These are phyloP conservation scores for Apophysomyces trapeziformis DNA, from an alignment of 371 early-diverging fungal species.

Conservation along the genomic window DNA sequence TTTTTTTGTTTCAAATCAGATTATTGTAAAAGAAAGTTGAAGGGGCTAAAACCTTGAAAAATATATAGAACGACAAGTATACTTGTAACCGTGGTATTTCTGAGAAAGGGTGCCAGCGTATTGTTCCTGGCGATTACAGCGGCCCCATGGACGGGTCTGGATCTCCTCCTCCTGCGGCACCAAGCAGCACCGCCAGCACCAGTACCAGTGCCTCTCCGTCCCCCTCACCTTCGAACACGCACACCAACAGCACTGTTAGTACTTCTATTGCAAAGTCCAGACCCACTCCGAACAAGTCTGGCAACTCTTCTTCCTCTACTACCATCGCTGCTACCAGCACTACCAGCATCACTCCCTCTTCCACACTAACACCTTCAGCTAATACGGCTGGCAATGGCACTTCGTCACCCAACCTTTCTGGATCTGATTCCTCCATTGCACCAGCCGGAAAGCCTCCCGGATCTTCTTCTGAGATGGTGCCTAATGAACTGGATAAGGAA, in stretches of 20 bases:
- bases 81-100: slow-evolving; percentile 57
- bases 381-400: neutral
- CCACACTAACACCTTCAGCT: neutral
- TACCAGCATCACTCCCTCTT: neutral
- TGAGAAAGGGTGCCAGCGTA: slow-evolving; percentile 54
- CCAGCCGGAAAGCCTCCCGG: neutral
- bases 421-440: neutral
- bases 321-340: neutral
- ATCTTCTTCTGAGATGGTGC: neutral
- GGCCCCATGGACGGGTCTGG: slow-evolving; percentile 36
- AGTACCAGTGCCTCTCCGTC: slow-evolving; percentile 1
- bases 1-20: neutral
- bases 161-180: neutral
- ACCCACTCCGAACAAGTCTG: neutral
- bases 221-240: slow-evolving; percentile 3
- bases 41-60: too few species aligned
- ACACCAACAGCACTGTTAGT: neutral
- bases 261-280: slow-evolving; percentile 4
- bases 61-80: slow-evolving; percentile 31
- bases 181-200: slow-evolving; percentile 8
- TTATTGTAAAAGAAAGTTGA: too few species aligned
- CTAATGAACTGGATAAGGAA: slow-evolving; percentile 5
- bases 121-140: slow-evolving; percentile 60
- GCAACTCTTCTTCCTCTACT: neutral
- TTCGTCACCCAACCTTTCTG: neutral